Conservation (phyloP, 495 filamentous ascomycete species). For the Paragyromitra xinjiangensis region DNA sequence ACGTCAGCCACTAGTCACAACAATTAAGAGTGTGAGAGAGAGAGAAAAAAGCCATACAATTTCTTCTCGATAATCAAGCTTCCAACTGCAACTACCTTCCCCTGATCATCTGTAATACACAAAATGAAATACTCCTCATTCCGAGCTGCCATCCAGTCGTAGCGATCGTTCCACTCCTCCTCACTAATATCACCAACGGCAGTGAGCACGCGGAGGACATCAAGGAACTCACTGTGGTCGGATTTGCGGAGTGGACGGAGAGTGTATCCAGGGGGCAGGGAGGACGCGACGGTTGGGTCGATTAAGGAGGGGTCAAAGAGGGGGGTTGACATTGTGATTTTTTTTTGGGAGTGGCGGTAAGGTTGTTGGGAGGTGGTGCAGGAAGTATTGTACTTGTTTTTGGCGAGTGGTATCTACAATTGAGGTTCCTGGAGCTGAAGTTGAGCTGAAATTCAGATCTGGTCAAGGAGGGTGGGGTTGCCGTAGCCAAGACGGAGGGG, state of each 20-base stretch:
- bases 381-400: background rate
- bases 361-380: constrained; percentile 8
- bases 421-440: constrained; percentile 10
- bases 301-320: constrained; percentile 69
- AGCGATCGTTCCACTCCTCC: constrained; percentile 78
- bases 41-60: constrained; percentile 65
- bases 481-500: constrained; percentile 14
- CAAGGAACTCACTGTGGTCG: constrained; percentile 87
- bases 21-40: background rate
- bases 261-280: constrained; percentile 80
- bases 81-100: constrained; percentile 83
- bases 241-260: constrained; percentile 79
- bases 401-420: constrained; percentile 10
- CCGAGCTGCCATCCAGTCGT: constrained; percentile 80
- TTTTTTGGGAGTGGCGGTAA: background rate
- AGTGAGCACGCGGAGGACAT: constrained; percentile 89
- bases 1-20: background rate
- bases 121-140: constrained; percentile 85
- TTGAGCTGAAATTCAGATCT: too few species aligned
- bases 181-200: constrained; percentile 87
- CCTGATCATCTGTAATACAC: constrained; percentile 74
- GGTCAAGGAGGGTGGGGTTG: constrained; percentile 1
- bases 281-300: constrained; percentile 73
- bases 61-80: constrained; percentile 85
- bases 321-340: constrained; percentile 32